Evolutionary conservation across 768 basidiomycete species (phyloP).

Genomic region (Calocybe indica): DNA sequence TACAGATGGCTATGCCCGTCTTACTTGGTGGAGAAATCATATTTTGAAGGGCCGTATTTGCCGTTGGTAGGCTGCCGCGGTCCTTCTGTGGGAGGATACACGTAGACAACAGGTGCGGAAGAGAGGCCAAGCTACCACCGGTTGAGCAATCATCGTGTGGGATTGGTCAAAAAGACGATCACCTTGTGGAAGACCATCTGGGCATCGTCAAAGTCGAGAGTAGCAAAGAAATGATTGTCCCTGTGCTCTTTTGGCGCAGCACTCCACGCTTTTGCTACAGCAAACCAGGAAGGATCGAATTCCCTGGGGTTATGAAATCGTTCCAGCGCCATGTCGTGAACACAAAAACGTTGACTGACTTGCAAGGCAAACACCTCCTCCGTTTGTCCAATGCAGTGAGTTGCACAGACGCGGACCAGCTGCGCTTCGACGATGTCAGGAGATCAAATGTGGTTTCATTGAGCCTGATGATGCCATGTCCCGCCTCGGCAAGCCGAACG

Average conservation of each 20-base stretch:
- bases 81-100: conserved; percentile 70
- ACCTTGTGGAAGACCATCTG: conserved; percentile 79
- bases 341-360: conserved; percentile 40
- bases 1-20: conserved; percentile 9
- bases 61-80: conserved; percentile 55
- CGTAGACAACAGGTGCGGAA: conserved; percentile 80
- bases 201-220: conserved; percentile 80
- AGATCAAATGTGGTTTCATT: conserved; percentile 73
- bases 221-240: conserved; percentile 88
- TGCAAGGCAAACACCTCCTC: conserved; percentile 90
- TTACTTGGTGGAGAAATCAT: conserved; percentile 69
- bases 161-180: conserved; percentile 1
- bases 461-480: conserved; percentile 79
- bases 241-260: conserved; percentile 52
- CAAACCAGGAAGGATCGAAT: conserved; percentile 79
- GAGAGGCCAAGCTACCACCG: conserved; percentile 62
- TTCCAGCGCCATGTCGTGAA: neutral
- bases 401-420: conserved; percentile 84
- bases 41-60: conserved; percentile 53
- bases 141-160: neutral
- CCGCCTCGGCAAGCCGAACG: conserved; percentile 57
- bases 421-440: conserved; percentile 66
- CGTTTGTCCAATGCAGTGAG: conserved; percentile 82
- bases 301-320: conserved; percentile 43
- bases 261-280: conserved; percentile 82